These are phyloP conservation scores for Hysterangium stoloniferum DNA, from an alignment of 768 basidiomycete genomes.

Conservation along the genomic window DNA sequence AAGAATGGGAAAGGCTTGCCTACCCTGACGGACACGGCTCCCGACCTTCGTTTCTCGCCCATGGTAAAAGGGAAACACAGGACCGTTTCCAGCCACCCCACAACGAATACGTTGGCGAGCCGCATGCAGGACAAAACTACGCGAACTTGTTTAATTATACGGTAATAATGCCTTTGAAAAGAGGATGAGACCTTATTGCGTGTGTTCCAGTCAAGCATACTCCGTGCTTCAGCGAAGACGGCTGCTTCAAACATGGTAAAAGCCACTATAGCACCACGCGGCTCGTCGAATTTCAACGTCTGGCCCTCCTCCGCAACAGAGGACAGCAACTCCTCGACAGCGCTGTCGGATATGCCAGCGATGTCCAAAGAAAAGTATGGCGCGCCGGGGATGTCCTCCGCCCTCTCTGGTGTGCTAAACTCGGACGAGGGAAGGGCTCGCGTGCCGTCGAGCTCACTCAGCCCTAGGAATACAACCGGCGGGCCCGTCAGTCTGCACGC, in stretches of 20 bases:
- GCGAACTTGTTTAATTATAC: not conserved
- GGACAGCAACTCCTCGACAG: constrained; percentile 35
- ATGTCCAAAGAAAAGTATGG: constrained; percentile 84
- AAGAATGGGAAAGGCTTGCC: constrained; percentile 19
- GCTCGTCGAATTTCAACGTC: constrained; percentile 53
- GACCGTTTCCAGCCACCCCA: constrained; percentile 97
- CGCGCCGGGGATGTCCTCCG: constrained; percentile 62
- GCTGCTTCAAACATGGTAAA: constrained; percentile 59
- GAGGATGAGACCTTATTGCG: constrained; percentile 61
- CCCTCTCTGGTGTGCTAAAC: constrained; percentile 43
- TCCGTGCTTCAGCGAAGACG: constrained; percentile 70
- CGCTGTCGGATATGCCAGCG: constrained; percentile 35
- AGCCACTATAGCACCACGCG: constrained; percentile 46
- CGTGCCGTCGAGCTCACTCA: constrained; percentile 50
- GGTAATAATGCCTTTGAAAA: not conserved
- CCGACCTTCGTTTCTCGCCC: constrained; percentile 54
- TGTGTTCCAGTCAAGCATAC: constrained; percentile 88
- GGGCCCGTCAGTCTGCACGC: constrained; percentile 52
- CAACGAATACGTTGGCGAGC: constrained; percentile 67
- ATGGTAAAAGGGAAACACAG: constrained; percentile 69
- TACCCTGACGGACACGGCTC: constrained; percentile 71
- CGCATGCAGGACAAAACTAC: constrained; percentile 88
- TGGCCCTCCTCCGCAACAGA: constrained; percentile 30
- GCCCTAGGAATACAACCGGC: constrained; percentile 71
- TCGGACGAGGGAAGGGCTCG: constrained; percentile 59